A percentile compares a stretch with the other conserved stretches of the same genome.
These are phyloP conservation scores for Pilobolus umbonatus DNA, from an alignment of 192 early-diverging fungal species.

Conservation along the genomic window DNA sequence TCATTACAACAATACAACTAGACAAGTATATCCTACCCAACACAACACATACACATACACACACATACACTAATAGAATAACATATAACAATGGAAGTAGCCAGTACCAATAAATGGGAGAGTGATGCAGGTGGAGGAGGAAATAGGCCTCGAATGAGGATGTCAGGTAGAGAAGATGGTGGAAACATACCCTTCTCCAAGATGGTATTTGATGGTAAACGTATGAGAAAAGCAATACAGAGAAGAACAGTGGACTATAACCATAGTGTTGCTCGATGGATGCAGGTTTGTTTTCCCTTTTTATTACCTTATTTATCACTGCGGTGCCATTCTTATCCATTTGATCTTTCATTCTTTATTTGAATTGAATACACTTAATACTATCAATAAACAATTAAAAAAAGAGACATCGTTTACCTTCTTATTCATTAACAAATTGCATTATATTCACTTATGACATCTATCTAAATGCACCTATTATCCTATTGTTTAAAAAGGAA, in stretches of 20 bases:
- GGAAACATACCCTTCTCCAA: constrained; percentile 25
- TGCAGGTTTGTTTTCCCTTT: constrained; percentile 53
- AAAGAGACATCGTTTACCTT: constrained; percentile 3
- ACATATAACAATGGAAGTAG: constrained; percentile 10
- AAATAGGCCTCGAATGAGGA: constrained; percentile 1
- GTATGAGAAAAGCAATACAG: constrained; percentile 85
- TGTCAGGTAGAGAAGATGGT: neutral
- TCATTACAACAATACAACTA: too few relatives aligned
- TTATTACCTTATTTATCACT: constrained; percentile 4
- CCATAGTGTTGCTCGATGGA: constrained; percentile 68
- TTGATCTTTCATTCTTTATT: neutral
- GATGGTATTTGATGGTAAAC: constrained; percentile 63
- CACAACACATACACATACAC: neutral
- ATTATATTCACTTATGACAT: neutral
- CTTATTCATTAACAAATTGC: neutral
- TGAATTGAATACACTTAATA: neutral
- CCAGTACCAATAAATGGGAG: constrained; percentile 4
- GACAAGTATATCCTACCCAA: too few relatives aligned
- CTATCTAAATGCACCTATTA: too few relatives aligned
- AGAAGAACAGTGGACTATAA: constrained; percentile 94
- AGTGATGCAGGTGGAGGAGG: neutral
- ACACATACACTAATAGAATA: too few relatives aligned
- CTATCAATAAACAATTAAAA: neutral
- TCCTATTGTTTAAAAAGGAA: constrained; percentile 31
- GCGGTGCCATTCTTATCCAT: neutral